Base-by-base conservation (phyloP, 2,329 filamentous ascomycete species). In the Cladophialophora yegresii region DNA sequence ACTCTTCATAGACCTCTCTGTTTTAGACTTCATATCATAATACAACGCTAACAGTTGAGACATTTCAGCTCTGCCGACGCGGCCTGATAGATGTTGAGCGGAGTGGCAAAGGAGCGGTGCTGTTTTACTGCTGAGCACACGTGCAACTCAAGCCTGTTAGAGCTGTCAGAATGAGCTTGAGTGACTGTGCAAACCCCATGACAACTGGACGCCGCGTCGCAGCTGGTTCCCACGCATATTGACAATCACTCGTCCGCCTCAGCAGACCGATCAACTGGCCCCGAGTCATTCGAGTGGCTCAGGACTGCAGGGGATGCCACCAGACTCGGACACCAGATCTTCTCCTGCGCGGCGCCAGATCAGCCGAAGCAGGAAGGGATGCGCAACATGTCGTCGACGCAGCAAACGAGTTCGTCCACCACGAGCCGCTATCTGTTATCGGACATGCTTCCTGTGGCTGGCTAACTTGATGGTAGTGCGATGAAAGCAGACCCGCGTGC, bases 401-500 rank as follows among this genome's bases (percentile, higher is more conserved):
- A 16, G 36, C 36, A 43, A 43, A 43, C 5, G 36, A n/a, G 36
- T 43, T n/a, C 36, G 36, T 43, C 13, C 36, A n/a, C 13, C 16
- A 16, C 16, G 36, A 43, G 36, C 36, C 5, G 16, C 6, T 43
- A 8, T 20, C 2, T 20, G 36, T 5, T 16, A 28, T 28, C 26
- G 26, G 26, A 28, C 26, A 28, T 7, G 16, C 6, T 43, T 2
- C 8, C 2, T 20, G 36, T 6, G 13, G 5, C 16, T 43, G 16
- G 36, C 36, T 43, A n/a, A 43, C 16, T 1, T 7, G 16, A n/a
- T n/a, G 36, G 36, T 20, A 65, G 63, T 65, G 63, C 32, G 58
- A 65, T 50, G 63, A 65, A 43, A 28, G 3, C 28, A 65, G 47
- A 45, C 63, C 63, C 1, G 36, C 33, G 2, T 65, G 63, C 43